These are phyloP conservation scores for Collariella sp. DNA, from an alignment of 495 filamentous ascomycete genomes.

Conservation along the genomic window DNA sequence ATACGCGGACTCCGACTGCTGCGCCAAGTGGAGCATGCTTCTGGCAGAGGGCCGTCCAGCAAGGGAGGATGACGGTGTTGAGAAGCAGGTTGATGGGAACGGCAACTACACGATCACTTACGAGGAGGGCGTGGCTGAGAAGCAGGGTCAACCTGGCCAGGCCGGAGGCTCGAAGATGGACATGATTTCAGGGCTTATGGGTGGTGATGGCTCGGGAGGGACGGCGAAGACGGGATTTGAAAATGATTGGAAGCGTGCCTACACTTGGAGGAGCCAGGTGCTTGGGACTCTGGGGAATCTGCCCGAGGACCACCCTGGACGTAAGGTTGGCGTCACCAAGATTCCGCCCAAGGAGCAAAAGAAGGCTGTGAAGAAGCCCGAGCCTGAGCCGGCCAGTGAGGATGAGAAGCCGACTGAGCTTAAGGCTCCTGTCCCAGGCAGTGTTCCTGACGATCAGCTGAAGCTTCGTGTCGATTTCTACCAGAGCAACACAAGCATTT, in stretches of 20 bases:
- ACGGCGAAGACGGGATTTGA: slow-evolving; percentile 19
- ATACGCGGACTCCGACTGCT: slow-evolving; percentile 67
- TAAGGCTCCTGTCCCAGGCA: slow-evolving; percentile 12
- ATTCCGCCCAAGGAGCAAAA: slow-evolving; percentile 48
- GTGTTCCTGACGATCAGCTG: slow-evolving; percentile 24
- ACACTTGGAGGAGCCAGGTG: slow-evolving; percentile 34
- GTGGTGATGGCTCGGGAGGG: not conserved
- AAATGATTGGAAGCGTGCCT: slow-evolving; percentile 30
- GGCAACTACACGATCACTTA: slow-evolving; percentile 33
- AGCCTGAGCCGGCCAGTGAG: slow-evolving; percentile 26
- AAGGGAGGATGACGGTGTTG: slow-evolving; percentile 33
- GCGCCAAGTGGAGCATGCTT: slow-evolving; percentile 58
- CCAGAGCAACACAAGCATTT: slow-evolving; percentile 30
- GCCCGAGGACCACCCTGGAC: slow-evolving; percentile 50
- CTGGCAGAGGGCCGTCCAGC: slow-evolving; percentile 40
- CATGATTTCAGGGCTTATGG: not conserved
- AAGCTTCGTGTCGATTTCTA: slow-evolving; percentile 33
- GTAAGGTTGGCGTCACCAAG: slow-evolving; percentile 50
- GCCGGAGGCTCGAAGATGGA: not conserved
- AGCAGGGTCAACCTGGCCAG: slow-evolving; percentile 24
- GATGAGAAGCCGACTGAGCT: slow-evolving; percentile 14
- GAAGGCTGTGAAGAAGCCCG: slow-evolving; percentile 9
- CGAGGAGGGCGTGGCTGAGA: slow-evolving; percentile 20
- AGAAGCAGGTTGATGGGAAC: slow-evolving; percentile 29
- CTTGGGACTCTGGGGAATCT: slow-evolving; percentile 52